Evolutionary conservation across 805 yeast genomes (phyloP).

Genomic region (Ascoidea asiatica): DNA sequence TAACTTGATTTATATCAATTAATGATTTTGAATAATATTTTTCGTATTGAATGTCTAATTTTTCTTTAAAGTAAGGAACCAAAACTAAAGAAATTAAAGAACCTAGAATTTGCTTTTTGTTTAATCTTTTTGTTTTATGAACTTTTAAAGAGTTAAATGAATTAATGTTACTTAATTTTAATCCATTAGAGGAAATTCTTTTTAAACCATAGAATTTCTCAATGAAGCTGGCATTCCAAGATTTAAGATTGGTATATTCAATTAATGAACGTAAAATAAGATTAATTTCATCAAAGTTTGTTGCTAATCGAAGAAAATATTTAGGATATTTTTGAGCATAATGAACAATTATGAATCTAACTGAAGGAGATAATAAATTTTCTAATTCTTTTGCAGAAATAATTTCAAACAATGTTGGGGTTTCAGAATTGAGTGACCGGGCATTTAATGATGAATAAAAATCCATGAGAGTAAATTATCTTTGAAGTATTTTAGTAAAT

Average conservation of each 20-base stretch:
- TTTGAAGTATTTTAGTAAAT: too few species aligned
- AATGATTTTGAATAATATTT: slow-evolving; percentile 44
- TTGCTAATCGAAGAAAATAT: slow-evolving; percentile 43
- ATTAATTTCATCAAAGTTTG: slow-evolving; percentile 68
- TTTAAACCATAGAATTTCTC: slow-evolving; percentile 89
- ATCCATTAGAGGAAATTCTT: slow-evolving; percentile 23
- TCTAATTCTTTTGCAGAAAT: slow-evolving; percentile 73
- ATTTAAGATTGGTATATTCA: slow-evolving; percentile 56
- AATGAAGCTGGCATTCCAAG: slow-evolving; percentile 78
- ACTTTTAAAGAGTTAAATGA: slow-evolving; percentile 7
- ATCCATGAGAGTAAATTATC: too few species aligned
- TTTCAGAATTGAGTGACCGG: slow-evolving; percentile 53
- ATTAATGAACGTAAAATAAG: slow-evolving; percentile 43
- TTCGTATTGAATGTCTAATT: slow-evolving; percentile 52
- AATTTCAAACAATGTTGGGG: slow-evolving; percentile 84
- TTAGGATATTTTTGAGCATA: slow-evolving; percentile 72
- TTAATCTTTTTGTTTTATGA: slow-evolving; percentile 31
- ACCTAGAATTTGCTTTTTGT: slow-evolving; percentile 35
- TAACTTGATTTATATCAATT: slow-evolving; percentile 26
- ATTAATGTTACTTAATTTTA: not conserved
- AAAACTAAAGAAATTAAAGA: slow-evolving; percentile 50
- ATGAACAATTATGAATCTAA: slow-evolving; percentile 67
- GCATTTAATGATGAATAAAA: slow-evolving; percentile 73
- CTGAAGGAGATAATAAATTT: slow-evolving; percentile 64
- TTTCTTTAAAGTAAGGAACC: slow-evolving; percentile 55